Base-by-base conservation (phyloP, 805 yeast genomes). In the Kodamaea sagamina region DNA sequence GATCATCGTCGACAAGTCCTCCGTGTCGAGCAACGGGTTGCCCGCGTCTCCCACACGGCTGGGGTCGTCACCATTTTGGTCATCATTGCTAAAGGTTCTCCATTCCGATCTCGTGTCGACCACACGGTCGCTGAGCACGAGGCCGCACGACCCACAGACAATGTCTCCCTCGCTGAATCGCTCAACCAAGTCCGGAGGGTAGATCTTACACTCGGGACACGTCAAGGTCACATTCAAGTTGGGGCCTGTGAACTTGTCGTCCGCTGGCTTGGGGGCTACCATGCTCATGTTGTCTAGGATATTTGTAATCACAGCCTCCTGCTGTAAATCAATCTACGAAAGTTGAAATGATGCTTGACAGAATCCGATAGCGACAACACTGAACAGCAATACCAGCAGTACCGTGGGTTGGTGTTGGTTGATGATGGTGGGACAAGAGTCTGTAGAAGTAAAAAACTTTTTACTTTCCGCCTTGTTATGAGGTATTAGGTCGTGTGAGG, bases 31-130 rank as follows among this genome's bases (percentile, higher is more conserved):
- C 42, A 90, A 71, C 7, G 97, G 97, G 61, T 90, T 90, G 12
- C 89, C 83, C 4, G 97, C 97, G 61, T 90, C 97, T 65, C 99
- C 99, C 50, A 92, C 99, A 86, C 99, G 98, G 52, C 93, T 84
- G 4, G 99, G 99, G 63, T 92, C 99, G 64, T 89, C 97, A 55
- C 95, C 96, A 54, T 92, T 93, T 63, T 92, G 98, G 64, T 92
- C 99, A 63, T 92, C 99, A 61, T 93, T 93, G 47, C 95, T 84
- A 63, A 92, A 92, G 2, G 99, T 93, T 72, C 99, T 86, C 99
- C 99, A 92, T 72, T 92, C 99, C 1, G 97, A 88, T 53, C 98
- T 76, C 4, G 96, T 90, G 58, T 92, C 99, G 22, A 92, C 96
- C 40, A 92, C 83, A 50, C 90, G 77, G 61, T 89, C 96, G 53